Percentiles rank a stretch among this genome's conserved stretches.
These are phyloP conservation scores for Sclerotinia subarctica DNA, from an alignment of 2,329 filamentous ascomycete species.

Conservation along the genomic window DNA sequence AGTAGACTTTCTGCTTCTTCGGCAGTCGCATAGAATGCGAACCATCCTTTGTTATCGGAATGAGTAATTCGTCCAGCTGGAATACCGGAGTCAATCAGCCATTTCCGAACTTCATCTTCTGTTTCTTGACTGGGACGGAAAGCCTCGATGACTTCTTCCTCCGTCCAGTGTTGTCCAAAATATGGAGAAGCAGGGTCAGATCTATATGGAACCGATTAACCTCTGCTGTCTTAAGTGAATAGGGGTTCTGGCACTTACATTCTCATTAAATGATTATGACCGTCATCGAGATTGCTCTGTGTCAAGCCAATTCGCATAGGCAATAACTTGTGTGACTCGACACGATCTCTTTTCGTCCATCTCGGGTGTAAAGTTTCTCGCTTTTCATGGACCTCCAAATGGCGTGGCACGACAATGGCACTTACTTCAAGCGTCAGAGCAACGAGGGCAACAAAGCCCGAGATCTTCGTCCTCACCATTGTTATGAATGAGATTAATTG, in stretches of 20 bases:
- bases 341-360: conserved; percentile 31
- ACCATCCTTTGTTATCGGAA: conserved; percentile 41
- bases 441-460: conserved; percentile 12
- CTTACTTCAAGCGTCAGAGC: conserved; percentile 8
- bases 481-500: background rate
- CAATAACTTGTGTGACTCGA: conserved; percentile 28
- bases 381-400: conserved; percentile 32
- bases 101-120: conserved; percentile 37
- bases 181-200: conserved; percentile 33
- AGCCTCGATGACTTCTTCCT: conserved; percentile 37
- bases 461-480: conserved; percentile 7
- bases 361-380: conserved; percentile 25
- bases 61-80: conserved; percentile 37
- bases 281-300: conserved; percentile 30
- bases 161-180: conserved; percentile 40
- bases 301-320: conserved; percentile 33
- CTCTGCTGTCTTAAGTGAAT: conserved; percentile 13
- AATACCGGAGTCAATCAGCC: conserved; percentile 39
- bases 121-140: conserved; percentile 39
- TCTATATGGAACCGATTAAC: conserved; percentile 22
- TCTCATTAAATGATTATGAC: conserved; percentile 31
- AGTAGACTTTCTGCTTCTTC: conserved; percentile 40
- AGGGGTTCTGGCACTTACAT: conserved; percentile 31
- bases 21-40: conserved; percentile 40
- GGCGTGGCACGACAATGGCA: conserved; percentile 25